Evolutionary conservation across 345 rosid species (phyloP).

Genomic region (Gynandropsis gynandra): DNA sequence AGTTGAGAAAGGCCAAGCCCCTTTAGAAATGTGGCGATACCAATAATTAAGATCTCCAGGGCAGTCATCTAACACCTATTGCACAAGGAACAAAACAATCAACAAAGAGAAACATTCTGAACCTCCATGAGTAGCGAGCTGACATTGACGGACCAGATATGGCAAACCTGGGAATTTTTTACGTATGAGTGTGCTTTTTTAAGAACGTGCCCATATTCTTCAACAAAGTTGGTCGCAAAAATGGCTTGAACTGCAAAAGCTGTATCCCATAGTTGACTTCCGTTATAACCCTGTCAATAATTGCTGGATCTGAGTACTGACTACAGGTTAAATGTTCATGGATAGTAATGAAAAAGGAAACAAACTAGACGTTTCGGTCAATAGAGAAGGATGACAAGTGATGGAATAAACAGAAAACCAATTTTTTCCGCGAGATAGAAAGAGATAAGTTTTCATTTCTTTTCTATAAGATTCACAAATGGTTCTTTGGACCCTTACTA

Average conservation of each 20-base stretch:
- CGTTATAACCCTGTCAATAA: conserved; percentile 83
- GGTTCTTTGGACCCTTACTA: conserved; percentile 4
- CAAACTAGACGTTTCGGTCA: conserved; percentile 1
- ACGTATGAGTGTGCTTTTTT: conserved; percentile 58
- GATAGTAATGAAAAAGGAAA: conserved; percentile 3
- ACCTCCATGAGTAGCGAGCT: conserved; percentile 9
- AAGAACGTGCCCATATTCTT: conserved; percentile 63
- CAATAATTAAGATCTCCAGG: conserved; percentile 70
- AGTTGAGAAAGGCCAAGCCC: conserved; percentile 98
- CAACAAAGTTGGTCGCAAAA: conserved; percentile 54
- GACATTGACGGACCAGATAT: conserved; percentile 9
- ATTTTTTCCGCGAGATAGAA: conserved; percentile 2
- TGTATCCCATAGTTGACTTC: conserved; percentile 97
- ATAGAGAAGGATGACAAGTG: not conserved
- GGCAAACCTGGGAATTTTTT: conserved; percentile 66
- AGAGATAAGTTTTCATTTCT: conserved; percentile 10
- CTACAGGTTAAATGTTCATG: conserved; percentile 14
- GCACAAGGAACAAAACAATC: conserved; percentile 14
- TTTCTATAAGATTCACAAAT: conserved; percentile 7
- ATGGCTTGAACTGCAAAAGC: conserved; percentile 84
- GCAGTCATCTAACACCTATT: conserved; percentile 77
- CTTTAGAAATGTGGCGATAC: conserved; percentile 97
- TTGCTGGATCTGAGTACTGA: conserved; percentile 24
- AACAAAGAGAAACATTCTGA: not conserved
- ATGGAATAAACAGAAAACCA: conserved; percentile 2